Percentiles rank a stretch among this genome's conserved stretches.
Evolutionary conservation across 306 rosid genomes (phyloP).

Genomic region (Rosa lucieae): DNA sequence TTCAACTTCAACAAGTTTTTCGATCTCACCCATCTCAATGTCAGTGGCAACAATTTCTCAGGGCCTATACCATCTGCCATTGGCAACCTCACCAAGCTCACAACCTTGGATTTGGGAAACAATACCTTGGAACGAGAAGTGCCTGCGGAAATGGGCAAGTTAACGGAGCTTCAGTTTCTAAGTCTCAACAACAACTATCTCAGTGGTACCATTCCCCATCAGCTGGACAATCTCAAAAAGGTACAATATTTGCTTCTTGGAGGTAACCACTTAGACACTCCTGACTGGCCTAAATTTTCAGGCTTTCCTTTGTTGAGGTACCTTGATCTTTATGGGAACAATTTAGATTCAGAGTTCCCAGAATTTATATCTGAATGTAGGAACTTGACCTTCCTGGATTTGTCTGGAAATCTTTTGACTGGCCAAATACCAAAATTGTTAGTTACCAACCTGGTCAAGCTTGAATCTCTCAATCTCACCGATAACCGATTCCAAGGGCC

Average conservation of each 20-base stretch:
- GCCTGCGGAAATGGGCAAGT: conserved; percentile 31
- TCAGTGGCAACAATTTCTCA: conserved; percentile 34
- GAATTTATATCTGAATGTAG: conserved; percentile 47
- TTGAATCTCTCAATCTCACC: conserved; percentile 57
- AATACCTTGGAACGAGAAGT: conserved; percentile 35
- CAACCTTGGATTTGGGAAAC: conserved; percentile 13
- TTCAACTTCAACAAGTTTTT: conserved; percentile 47
- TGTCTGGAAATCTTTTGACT: conserved; percentile 35
- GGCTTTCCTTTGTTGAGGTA: conserved; percentile 41
- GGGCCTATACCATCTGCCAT: conserved; percentile 56
- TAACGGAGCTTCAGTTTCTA: not conserved
- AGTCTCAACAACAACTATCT: conserved; percentile 32
- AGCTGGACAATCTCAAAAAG: conserved; percentile 53
- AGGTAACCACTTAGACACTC: conserved; percentile 34
- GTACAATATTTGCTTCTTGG: conserved; percentile 55
- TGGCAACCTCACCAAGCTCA: conserved; percentile 39
- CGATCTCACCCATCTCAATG: conserved; percentile 48
- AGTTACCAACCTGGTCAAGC: conserved; percentile 40
- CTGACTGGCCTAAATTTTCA: conserved; percentile 51
- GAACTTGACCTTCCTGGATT: conserved; percentile 57
- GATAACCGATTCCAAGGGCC: conserved; percentile 37
- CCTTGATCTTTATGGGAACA: conserved; percentile 37
- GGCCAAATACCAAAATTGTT: conserved; percentile 33
- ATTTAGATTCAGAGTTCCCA: conserved; percentile 40
- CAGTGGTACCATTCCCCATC: conserved; percentile 48